Base-by-base conservation (phyloP, 106 monocot species). In the Phalaenopsis aphrodite region DNA sequence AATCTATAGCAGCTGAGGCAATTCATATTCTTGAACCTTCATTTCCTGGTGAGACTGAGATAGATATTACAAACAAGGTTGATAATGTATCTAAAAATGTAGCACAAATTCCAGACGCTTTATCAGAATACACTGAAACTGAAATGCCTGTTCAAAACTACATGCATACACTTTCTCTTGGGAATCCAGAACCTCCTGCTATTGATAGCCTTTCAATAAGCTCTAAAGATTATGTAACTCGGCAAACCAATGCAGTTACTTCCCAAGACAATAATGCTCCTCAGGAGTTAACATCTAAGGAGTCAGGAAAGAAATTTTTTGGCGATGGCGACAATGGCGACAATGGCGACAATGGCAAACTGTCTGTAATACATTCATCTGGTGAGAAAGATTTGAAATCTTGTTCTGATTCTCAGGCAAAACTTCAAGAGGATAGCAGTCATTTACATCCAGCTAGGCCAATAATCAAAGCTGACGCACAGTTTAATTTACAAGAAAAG, bases 131-230 rank as follows among this genome's bases (percentile, higher is more conserved):
- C 61, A 43, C 81, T 75, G 81, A 84, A 56, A 75, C 57, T 77
- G 81, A 67, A 76, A 77, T 57, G 37, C 80, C 77, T 66, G 23
- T 75, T 57, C 56, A 85, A 55, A 37, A 30, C 42, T 38, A 39
- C 30, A n/a, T 75, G 39, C 56, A 77, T 18, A 42, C 56, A 1
- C 76, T 65, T 18, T 64, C n/a, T 46, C 2, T 6, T 19, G 77
- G 69, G 56, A 61, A 69, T 79, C 72, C 78, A 71, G 57, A 45
- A 57, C 77, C 78, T 67, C 75, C 79, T 47, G 46, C 79, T 58
- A 19, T 80, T 55, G 84, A 84, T 68, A 84, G 77, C 55, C 82
- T 84, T 19, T 72, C 76, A n/a, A 78, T 81, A 17, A 58, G 78
- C 77, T 85, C 55, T 78, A 77, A 67, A 65, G 67, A 56, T 39